Evolutionary conservation across 306 rosid genomes (phyloP), one percentile per base, ranked within the genome.

Genomic region (Medicago lupulina): DNA sequence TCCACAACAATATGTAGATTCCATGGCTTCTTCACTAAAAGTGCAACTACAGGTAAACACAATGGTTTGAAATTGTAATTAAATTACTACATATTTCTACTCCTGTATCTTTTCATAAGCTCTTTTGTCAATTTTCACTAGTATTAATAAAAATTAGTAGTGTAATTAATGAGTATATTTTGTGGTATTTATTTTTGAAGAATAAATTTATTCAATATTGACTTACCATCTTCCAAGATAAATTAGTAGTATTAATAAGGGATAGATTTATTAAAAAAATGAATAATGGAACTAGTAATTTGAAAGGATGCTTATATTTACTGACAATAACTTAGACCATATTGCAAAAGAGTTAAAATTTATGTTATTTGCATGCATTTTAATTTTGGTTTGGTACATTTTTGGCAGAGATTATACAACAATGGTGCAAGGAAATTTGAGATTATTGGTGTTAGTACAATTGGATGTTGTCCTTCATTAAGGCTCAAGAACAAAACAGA

Each of bases 391-490:
- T 43, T 43, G 51, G 13, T 65, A 36, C 9, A n/a, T 50, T 70
- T 67, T 41, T 60, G 39, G 79, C 86, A 93, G 97, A 81, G 93
- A 57, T 36, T 91, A 61, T 85, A 88, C 31, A 57, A 79, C 39
- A 60, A 61, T 19, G 97, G 98, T 4, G 95, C 86, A 23, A 88
- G 92, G 28, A 94, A 88, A 69, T 89, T 88, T 84, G 89, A 74
- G 57, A 75, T 91, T 50, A 53, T 73, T 5, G 96, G 96, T 18
- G 57, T 84, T 58, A 88, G 88, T 34, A 23, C 83, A 31, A 79
- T 91, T 67, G 98, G 97, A 58, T 94, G 98, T 81, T 71, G 91
- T 55, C 98, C 98, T 3, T 41, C 84, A 1, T 75, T 28, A 61
- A 94, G 97, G 83, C 38, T 74, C 11, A 81, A 69, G 85, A 84